phyloP scores from a whole-genome alignment of 2,329 filamentous ascomycete species.

The Penicillium sp. region DNA sequence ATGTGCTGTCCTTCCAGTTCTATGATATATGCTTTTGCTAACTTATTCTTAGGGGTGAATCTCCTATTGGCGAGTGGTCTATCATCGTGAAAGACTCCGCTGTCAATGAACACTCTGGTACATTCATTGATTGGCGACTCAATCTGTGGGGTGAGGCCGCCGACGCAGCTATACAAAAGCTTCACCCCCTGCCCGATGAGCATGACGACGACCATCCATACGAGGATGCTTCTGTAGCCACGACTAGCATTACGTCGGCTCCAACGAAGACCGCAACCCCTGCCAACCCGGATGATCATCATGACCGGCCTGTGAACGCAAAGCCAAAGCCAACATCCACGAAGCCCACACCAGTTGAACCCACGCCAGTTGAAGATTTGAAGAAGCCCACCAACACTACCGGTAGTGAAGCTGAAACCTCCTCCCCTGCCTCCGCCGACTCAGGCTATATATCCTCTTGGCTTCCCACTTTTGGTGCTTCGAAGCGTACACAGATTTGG shows the following conservation, averaged over 20 bases:
- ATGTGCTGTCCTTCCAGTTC: slow-evolving; percentile 36
- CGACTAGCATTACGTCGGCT: slow-evolving; percentile 58
- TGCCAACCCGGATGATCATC: slow-evolving; percentile 59
- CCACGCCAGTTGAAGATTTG: slow-evolving; percentile 20
- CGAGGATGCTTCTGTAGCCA: slow-evolving; percentile 58
- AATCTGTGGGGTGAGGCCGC: slow-evolving; percentile 91
- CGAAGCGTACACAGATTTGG: slow-evolving; percentile 85
- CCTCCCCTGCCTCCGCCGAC: slow-evolving; percentile 33
- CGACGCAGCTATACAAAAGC: slow-evolving; percentile 67
- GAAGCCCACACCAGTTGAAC: slow-evolving; percentile 11
- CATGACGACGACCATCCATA: slow-evolving; percentile 82
- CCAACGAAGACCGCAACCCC: slow-evolving; percentile 47
- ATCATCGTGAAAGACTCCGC: slow-evolving; percentile 82
- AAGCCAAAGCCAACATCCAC: slow-evolving; percentile 48
- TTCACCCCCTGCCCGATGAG: slow-evolving; percentile 77
- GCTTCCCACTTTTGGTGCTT: slow-evolving; percentile 87
- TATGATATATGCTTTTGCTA: slow-evolving; percentile 8
- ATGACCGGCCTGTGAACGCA: slow-evolving; percentile 62
- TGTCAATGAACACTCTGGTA: slow-evolving; percentile 72
- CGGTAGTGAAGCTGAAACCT: slow-evolving; percentile 11
- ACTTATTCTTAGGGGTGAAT: slow-evolving; percentile 70
- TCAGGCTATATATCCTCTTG: slow-evolving; percentile 71
- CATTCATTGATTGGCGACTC: slow-evolving; percentile 86
- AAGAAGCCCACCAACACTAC: slow-evolving; percentile 30
- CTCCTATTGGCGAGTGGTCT: slow-evolving; percentile 84